These are phyloP conservation scores for Epichloe aotearoae DNA, from an alignment of 2,329 filamentous ascomycete species.

Conservation along the genomic window DNA sequence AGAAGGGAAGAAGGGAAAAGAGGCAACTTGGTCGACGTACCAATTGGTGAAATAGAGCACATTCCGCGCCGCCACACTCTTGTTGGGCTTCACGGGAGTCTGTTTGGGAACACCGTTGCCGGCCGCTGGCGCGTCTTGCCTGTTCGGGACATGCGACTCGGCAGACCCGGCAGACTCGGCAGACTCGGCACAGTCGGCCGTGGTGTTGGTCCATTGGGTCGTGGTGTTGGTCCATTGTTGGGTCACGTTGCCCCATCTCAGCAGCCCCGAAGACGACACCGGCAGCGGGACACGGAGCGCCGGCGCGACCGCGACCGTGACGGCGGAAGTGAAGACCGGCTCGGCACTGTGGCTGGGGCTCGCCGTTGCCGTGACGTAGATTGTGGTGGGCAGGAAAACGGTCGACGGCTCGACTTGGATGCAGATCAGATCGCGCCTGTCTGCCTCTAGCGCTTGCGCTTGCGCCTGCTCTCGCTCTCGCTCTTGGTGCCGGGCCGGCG, in stretches of 20 bases:
- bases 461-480: too few relatives aligned
- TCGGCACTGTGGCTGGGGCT: background rate
- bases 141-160: background rate
- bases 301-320: background rate
- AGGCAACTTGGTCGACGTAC: conserved; percentile 15
- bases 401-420: background rate
- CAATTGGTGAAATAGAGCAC: conserved; percentile 43
- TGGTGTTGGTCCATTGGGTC: background rate
- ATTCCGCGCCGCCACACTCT: conserved; percentile 16
- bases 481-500: conserved; percentile 2
- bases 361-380: background rate
- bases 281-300: background rate
- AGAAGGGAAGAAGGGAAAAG: too few relatives aligned
- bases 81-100: background rate
- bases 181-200: background rate
- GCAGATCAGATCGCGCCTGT: conserved; percentile 1
- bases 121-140: background rate
- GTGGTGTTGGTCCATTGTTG: background rate
- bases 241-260: conserved; percentile 3
- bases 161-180: too few relatives aligned
- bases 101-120: background rate
- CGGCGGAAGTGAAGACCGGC: background rate
- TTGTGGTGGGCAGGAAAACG: background rate
- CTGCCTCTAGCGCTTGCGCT: background rate
- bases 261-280: background rate